Conservation (phyloP, 257 asterid species). For the Cynanchum wilfordii region DNA sequence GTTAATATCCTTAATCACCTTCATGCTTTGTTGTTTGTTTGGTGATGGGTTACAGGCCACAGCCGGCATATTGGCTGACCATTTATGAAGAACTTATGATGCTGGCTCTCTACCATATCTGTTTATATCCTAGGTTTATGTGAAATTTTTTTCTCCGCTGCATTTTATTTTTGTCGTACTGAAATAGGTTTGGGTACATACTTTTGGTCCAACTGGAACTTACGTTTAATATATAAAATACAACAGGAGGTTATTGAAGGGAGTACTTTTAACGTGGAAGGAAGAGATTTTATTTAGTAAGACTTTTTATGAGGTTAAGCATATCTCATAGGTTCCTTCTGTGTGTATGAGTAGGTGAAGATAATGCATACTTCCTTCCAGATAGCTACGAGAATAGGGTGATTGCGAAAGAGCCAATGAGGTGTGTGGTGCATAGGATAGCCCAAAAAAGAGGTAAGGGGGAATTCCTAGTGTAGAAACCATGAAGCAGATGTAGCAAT, state of each 20-base stretch:
- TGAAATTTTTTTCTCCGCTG: background rate
- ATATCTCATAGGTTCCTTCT: background rate
- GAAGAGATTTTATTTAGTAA: too few species aligned
- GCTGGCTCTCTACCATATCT: background rate
- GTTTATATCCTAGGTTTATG: background rate
- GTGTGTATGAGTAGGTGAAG: background rate
- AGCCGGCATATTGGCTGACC: background rate
- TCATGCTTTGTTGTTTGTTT: background rate
- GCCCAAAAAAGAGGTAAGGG: background rate
- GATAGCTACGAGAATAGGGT: too few species aligned
- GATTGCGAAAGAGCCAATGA: too few species aligned
- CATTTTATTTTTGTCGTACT: background rate
- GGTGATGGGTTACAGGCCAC: background rate
- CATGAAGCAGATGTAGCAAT: background rate
- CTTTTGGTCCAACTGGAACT: background rate
- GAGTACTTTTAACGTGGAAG: background rate
- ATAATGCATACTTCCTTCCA: background rate
- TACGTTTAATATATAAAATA: background rate
- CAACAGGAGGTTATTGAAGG: background rate
- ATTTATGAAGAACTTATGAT: background rate
- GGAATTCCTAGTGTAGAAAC: background rate
- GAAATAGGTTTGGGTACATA: background rate
- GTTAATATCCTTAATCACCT: conserved; percentile 12
- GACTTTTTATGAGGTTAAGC: background rate
- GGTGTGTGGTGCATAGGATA: background rate